A percentile compares a stretch with the other conserved stretches of the same genome.
Conservation (phyloP, 352 stramenopile species). For the Globisporangium lucens region DNA sequence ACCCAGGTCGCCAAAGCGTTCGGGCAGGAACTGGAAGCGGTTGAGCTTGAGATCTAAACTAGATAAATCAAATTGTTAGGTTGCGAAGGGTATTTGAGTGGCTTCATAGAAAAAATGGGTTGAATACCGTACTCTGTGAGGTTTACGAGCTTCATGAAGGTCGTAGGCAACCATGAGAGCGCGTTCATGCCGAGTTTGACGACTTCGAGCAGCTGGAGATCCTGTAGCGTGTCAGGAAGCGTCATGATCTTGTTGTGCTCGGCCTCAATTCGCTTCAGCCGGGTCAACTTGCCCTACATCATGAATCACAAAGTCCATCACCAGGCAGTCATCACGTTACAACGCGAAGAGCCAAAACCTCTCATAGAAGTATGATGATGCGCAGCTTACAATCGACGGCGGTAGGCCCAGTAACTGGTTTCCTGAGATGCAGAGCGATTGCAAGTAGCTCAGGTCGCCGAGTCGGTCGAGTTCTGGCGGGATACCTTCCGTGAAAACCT, state of each 20-base stretch:
- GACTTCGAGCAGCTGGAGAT: conserved; percentile 41
- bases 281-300: conserved; percentile 47
- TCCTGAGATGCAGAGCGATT: conserved; percentile 41
- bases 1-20: conserved; percentile 40
- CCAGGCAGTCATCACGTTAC: too few relatives aligned
- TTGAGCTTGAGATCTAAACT: conserved; percentile 78
- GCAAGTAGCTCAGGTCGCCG: conserved; percentile 40
- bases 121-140: conserved; percentile 45
- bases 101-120: not conserved
- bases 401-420: conserved; percentile 67
- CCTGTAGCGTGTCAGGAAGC: conserved; percentile 53
- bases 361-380: not conserved
- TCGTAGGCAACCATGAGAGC: conserved; percentile 42
- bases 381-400: conserved; percentile 48
- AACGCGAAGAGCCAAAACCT: not conserved
- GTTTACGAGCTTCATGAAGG: conserved; percentile 43
- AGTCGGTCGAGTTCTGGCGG: conserved; percentile 53
- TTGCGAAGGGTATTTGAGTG: not conserved
- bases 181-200: conserved; percentile 60
- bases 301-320: conserved; percentile 6
- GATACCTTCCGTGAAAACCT: conserved; percentile 28
- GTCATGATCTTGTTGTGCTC: conserved; percentile 68
- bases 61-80: not conserved
- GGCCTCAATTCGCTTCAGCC: conserved; percentile 53
- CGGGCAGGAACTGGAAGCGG: conserved; percentile 43